Evolutionary conservation across 768 basidiomycete species (phyloP).

Genomic region (Boletus vinaceobasis): DNA sequence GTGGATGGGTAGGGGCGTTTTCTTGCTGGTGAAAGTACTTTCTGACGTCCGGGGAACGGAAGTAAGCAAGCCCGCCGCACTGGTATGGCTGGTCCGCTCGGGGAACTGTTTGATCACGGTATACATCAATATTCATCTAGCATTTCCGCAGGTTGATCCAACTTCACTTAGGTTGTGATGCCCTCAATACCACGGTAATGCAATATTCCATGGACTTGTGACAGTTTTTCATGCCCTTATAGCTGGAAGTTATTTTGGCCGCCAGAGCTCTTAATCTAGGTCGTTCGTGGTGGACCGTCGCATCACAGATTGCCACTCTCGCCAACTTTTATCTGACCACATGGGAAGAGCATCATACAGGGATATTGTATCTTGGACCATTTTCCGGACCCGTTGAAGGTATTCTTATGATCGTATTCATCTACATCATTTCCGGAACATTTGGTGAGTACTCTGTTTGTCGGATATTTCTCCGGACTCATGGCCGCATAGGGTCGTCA

Average conservation of each 20-base stretch:
- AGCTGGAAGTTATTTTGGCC: conserved; percentile 86
- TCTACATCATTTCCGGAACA: conserved; percentile 77
- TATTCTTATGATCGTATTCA: conserved; percentile 76
- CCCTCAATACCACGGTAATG: conserved; percentile 87
- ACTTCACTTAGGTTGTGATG: conserved; percentile 69
- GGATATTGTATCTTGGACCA: conserved; percentile 84
- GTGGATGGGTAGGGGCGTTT: conserved; percentile 69
- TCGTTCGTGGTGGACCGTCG: conserved; percentile 96
- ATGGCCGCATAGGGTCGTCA: conserved; percentile 50
- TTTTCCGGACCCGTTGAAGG: conserved; percentile 98
- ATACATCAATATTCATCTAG: conserved; percentile 10
- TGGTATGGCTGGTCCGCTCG: conserved; percentile 96
- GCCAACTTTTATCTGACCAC: conserved; percentile 74
- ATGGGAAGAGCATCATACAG: conserved; percentile 88
- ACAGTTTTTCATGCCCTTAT: conserved; percentile 1
- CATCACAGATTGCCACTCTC: conserved; percentile 68
- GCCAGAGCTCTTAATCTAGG: conserved; percentile 86
- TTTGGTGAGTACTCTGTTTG: conserved; percentile 46
- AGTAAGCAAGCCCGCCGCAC: conserved; percentile 95
- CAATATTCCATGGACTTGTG: background rate
- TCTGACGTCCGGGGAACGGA: background rate
- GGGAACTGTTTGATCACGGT: conserved; percentile 99
- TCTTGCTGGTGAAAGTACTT: background rate
- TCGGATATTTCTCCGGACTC: background rate
- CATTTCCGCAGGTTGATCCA: background rate